Evolutionary conservation across 345 rosid species (phyloP).

Genomic region (Cardiospermum halicacabum): DNA sequence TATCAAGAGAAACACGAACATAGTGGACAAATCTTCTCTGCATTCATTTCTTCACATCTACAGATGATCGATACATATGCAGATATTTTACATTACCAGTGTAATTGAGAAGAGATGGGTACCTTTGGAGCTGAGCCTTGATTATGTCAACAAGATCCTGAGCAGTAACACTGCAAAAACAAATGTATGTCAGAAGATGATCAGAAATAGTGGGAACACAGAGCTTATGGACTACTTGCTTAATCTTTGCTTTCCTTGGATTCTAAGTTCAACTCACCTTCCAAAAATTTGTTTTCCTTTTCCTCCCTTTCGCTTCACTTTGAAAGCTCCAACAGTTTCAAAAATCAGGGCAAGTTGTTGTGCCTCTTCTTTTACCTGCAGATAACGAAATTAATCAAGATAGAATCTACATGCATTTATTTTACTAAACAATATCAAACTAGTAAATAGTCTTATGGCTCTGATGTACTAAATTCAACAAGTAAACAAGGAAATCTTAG

Average conservation of each 20-base stretch:
- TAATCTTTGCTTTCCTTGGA: not conserved
- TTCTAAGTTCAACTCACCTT: conserved; percentile 48
- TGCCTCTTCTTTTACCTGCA: conserved; percentile 93
- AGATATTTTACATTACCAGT: conserved; percentile 4
- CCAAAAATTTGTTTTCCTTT: conserved; percentile 89
- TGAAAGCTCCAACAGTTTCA: conserved; percentile 89
- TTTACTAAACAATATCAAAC: not conserved
- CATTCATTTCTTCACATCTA: no score
- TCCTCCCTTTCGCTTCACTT: conserved; percentile 94
- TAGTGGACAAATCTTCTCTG: not conserved
- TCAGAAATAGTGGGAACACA: conserved; percentile 14
- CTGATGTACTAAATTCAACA: not conserved
- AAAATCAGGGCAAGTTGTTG: conserved; percentile 72
- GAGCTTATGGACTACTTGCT: not conserved
- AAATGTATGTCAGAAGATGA: conserved; percentile 10
- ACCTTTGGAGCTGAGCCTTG: conserved; percentile 93
- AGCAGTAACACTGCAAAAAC: conserved; percentile 71
- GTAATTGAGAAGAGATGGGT: conserved; percentile 10
- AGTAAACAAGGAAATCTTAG: not conserved
- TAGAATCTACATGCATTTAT: not conserved
- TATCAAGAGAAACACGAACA: not conserved
- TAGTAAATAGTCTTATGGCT: not conserved
- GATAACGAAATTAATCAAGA: conserved; percentile 8
- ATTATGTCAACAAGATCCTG: conserved; percentile 91
- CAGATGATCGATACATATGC: not conserved